Base-by-base conservation (phyloP, 352 stramenopile species). In the Thraustochytrium sp. region DNA sequence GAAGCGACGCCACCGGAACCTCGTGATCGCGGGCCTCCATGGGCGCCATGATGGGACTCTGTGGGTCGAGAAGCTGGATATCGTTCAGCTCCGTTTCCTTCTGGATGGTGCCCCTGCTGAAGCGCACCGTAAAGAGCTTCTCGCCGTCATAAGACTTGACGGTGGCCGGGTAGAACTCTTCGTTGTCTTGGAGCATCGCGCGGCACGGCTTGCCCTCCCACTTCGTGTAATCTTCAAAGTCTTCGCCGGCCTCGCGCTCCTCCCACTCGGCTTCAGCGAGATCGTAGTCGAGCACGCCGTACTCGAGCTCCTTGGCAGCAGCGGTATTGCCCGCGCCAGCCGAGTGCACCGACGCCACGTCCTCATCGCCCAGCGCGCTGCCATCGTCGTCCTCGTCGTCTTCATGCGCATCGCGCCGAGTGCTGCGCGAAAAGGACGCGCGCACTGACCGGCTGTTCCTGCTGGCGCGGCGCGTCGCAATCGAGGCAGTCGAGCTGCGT, bases 121-220 rank as follows among this genome's bases (percentile, higher is more conserved):
- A 80, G 23, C 18, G 31, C 31, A 80, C 68, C 5, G 68, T 80
- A 37, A 80, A 80, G 31, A 68, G 31, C 68, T 68, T 51, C 21
- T 65, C 42, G 31, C 68, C 68, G 4, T 80, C 68, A 29, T 80
- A 80, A 16, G 18, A 8, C 9, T n/a, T 42, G 18, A 80, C 51
- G 5, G 68, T 80, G 23, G 68, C 68, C 42, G 68, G 68, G 48
- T 80, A 68, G 48, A 80, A 80, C 37, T 64, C 46, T 26, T 80
- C 68, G 42, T 80, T 51, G 13, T 31, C 44, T 8, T 61, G 26
- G 29, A 1, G 75, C n/a, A 80, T 40, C 18, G 68, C 68, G 21
- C 68, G 68, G 68, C 68, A 80, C n/a, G 42, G 42, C n/a, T 36
- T 80, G 3, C 42, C 68, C 0, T 5, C 42, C 68, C 68, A 80